These are phyloP conservation scores for Selaginella tamariscina DNA, from an alignment of 75 land plant species.

Conservation along the genomic window DNA sequence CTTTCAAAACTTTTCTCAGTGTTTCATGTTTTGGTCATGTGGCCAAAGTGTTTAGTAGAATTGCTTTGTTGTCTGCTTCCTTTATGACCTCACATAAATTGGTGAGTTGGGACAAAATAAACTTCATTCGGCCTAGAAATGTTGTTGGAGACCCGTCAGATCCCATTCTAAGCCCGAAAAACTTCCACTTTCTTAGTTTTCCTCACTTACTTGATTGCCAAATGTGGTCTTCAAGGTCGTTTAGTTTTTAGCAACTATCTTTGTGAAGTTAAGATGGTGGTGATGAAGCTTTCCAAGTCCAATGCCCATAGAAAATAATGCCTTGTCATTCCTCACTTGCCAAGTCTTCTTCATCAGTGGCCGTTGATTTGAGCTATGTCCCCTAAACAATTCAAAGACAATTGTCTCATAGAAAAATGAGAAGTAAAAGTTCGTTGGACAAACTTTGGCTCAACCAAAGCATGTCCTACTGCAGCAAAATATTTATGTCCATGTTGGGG, in stretches of 20 bases:
- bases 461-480: no score
- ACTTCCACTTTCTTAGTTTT: not conserved
- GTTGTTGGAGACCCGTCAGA: not conserved
- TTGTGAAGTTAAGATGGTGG: not conserved
- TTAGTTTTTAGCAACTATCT: not conserved
- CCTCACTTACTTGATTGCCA: not conserved
- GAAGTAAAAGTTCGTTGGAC: no score
- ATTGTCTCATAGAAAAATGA: not conserved
- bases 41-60: not conserved
- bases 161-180: not conserved
- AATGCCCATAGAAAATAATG: no score
- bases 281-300: not conserved
- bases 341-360: not conserved
- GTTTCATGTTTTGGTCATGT: not conserved
- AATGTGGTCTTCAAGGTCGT: constrained; percentile 1
- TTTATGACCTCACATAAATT: not conserved
- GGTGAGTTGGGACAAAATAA: not conserved
- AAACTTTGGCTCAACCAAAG: no score
- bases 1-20: not conserved
- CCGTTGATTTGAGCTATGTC: not conserved
- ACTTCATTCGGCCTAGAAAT: constrained; percentile 2
- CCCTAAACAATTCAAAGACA: not conserved
- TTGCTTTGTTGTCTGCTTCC: not conserved
- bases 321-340: not conserved
- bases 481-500: no score